Evolutionary conservation across 192 early-diverging fungal species (phyloP), one percentile per base, ranked within the genome.

Genomic region (Entophlyctis luteolus): DNA sequence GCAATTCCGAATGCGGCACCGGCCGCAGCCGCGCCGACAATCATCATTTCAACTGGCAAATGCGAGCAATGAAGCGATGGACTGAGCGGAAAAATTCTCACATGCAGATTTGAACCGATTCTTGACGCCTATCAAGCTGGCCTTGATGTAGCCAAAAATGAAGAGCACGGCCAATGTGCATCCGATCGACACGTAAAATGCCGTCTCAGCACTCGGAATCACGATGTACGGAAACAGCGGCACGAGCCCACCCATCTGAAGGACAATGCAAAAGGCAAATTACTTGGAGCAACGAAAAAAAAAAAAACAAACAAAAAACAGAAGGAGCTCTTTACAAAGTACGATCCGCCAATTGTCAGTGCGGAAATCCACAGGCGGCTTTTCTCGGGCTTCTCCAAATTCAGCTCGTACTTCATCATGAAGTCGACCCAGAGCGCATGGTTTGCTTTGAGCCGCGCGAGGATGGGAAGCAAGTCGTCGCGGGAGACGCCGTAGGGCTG

Each of bases 351-450:
- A 56, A 88, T 86, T 1, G 86, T 88, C 6, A 82, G 42, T 0
- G 83, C 86, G 32, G 78, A 79, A 28, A 83, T 83, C 78, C 80
- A 81, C 25, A 77, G 71, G 16, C 85, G 77, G 52, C 71, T 72
- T 18, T 76, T 65, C 58, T 82, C 75, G 16, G 87, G 87, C 56
- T 72, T 78, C 54, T 86, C 84, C 33, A 88, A 71, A 48, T 74
- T 74, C 42, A 88, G 65, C 73, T 88, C 87, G 70, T 87, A 87
- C 55, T 84, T 79, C 87, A 88, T 88, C 87, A 88, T 88, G 53
- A 88, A 88, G 48, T 88, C 85, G 28, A 88, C 82, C 78, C 82
- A 86, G 50, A 79, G 69, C 23, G 76, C 42, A 4, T 79, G 80
- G 71, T 88, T 71, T 12, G 52, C 63, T 50, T 73, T 73, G 46